Percentiles rank a stretch among this genome's conserved stretches.
phyloP scores from a whole-genome alignment of 2,329 filamentous ascomycete genomes.

The Penicillium freii region DNA sequence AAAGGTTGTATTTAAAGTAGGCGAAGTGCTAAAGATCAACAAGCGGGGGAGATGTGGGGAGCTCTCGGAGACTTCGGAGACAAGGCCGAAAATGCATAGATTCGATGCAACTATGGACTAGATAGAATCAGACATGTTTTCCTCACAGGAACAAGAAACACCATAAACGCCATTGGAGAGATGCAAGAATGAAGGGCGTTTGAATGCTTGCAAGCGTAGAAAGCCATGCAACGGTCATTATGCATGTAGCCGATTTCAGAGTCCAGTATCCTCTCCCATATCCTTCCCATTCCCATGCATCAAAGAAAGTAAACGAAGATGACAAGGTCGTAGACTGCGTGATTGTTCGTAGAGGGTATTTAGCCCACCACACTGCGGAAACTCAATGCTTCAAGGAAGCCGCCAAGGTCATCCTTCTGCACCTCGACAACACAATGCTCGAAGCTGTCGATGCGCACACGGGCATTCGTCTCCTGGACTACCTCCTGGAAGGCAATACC shows the following conservation, averaged over 20 bases:
- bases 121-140: conserved; percentile 16
- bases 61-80: conserved; percentile 20
- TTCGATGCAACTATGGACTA: conserved; percentile 8
- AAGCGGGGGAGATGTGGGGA: conserved; percentile 11
- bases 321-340: conserved; percentile 27
- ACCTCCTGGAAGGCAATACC: conserved; percentile 96
- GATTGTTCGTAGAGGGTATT: conserved; percentile 15
- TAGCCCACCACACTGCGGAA: conserved; percentile 77
- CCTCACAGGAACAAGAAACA: conserved; percentile 6
- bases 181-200: conserved; percentile 17
- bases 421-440: conserved; percentile 97
- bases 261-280: conserved; percentile 17
- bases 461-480: conserved; percentile 81
- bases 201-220: conserved; percentile 17
- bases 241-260: conserved; percentile 13
- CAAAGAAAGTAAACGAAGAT: conserved; percentile 18
- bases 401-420: conserved; percentile 88
- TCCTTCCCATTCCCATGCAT: conserved; percentile 15
- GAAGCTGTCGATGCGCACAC: conserved; percentile 92
- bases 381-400: conserved; percentile 87
- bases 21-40: not conserved
- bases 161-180: conserved; percentile 22
- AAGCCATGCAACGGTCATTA: conserved; percentile 19
- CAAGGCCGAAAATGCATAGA: conserved; percentile 19
- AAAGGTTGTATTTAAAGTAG: not conserved